Evolutionary conservation across 2,329 filamentous ascomycete species (phyloP), one percentile per base, ranked within the genome.

Genomic region (Ophioceras dolichostomum): DNA sequence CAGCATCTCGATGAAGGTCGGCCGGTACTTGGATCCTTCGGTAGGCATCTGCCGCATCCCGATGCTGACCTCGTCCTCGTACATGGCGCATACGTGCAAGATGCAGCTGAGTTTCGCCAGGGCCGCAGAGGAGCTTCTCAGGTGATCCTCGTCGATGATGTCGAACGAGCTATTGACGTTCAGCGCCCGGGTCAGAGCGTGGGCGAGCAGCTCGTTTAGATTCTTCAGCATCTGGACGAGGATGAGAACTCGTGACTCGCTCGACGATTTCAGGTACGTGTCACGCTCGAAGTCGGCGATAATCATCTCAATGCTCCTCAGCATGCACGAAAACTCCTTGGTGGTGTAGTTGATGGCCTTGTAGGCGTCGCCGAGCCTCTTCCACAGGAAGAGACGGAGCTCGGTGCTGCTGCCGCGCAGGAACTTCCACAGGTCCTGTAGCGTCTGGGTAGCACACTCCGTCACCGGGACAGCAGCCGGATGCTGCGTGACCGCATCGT

Each of bases 301-400:
- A 16, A 96, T 74, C 49, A 88, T 80, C 53, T 93, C 85, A 34
- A 96, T 84, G 46, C 83, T 85, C 47, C 83, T 80, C 21, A 98
- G 65, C 42, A 84, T 75, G 56, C 88, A 96, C 0, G 84, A 93
- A 21, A 95, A 76, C 12, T 91, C 79, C 55, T 94, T 95, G 0
- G 89, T 87, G 1, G 75, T 64, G 49, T 95, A 94, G 7, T 83
- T 74, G 42, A 98, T 94, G 7, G 73, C 74, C 37, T 78, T 71
- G 50, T 98, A 98, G 1, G 91, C 89, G 45, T 91, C 83, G 27
- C 85, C 79, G n/a, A 98, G 70, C 36, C 86, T 78, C 43, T 83
- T 80, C 91, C 91, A 98, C 2, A 98, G 66, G 45, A 91, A 87
- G 1, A 96, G 63, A 26, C 85, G 78, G 36, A 96, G 63, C 37